phyloP scores from a whole-genome alignment of 352 stramenopile species.

The Phytophthora uliginosa region DNA sequence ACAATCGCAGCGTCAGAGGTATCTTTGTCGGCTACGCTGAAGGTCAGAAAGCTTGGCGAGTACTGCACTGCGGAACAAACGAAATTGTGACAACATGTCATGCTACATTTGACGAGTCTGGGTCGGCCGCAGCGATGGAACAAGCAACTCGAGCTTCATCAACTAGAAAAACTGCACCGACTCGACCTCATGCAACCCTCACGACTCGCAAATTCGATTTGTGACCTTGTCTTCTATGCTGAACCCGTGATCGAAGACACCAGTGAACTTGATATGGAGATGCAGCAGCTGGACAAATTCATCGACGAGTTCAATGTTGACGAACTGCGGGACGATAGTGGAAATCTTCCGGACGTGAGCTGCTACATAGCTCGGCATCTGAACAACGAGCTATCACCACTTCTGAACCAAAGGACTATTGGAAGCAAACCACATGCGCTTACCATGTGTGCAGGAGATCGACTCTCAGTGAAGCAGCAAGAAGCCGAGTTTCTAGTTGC shows the following conservation, averaged over 20 bases:
- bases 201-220: conserved; percentile 1
- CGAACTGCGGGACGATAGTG: conserved; percentile 6
- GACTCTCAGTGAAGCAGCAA: conserved; percentile 4
- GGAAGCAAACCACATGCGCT: conserved; percentile 19
- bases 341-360: background rate
- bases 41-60: conserved; percentile 13
- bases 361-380: background rate
- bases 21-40: conserved; percentile 17
- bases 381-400: background rate
- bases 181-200: conserved; percentile 12
- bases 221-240: conserved; percentile 10
- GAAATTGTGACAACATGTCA: conserved; percentile 7
- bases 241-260: background rate
- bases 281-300: conserved; percentile 16
- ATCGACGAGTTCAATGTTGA: conserved; percentile 18
- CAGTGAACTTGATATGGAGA: background rate
- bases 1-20: conserved; percentile 8
- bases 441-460: conserved; percentile 11
- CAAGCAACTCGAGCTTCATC: background rate
- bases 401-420: background rate
- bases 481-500: conserved; percentile 12
- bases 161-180: background rate
- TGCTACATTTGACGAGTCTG: conserved; percentile 19
- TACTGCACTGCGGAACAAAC: conserved; percentile 16
- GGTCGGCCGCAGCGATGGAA: conserved; percentile 1